Evolutionary conservation across 768 basidiomycete species (phyloP), one percentile per base, ranked within the genome.

Genomic region (Pisolithus microcarpus): DNA sequence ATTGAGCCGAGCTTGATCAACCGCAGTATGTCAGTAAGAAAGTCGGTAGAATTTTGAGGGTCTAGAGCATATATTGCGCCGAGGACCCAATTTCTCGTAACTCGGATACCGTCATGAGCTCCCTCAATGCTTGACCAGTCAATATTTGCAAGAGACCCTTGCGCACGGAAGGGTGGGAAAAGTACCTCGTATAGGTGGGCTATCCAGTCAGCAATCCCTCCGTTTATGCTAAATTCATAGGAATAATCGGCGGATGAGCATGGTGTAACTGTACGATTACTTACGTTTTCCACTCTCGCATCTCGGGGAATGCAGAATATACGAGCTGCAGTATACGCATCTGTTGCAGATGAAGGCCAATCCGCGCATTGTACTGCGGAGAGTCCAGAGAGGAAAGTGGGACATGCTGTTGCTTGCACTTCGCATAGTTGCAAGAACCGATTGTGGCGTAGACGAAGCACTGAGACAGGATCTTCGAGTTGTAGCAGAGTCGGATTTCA

Each of bases 311-410:
- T 10, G 54, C 58, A 0, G 58, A 64, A 18, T 58, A 61, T 55
- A 62, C 56, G 8, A 54, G 55, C 26, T 77, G 70, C 38, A 75
- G 66, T 15, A 82, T 76, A 44, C 70, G 56, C 1, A 82, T 73
- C 45, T 81, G 77, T 43, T 73, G 72, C 1, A 83, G 52, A 55
- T 78, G 72, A 30, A 77, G 58, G 5, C 71, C 62, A 7, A 80
- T 60, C 11, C 73, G 72, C 18, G 58, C 21, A 38, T 76, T 75
- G 44, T 73, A 81, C 57, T 65, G 68, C 16, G 56, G 56, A 2
- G 60, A 34, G 31, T 58, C 62, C 44, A 66, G 51, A n/a, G 65
- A 55, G 1, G 65, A 43, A 0, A 58, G 15, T 15, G 46, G 42
- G 26, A 68, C 48, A 49, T 80, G 79, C 10, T 70, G 64, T 37